Percentiles rank a stretch among this genome's conserved stretches.
Conservation (phyloP, 345 rosid genomes). For the Zanthoxylum bungeanum region DNA sequence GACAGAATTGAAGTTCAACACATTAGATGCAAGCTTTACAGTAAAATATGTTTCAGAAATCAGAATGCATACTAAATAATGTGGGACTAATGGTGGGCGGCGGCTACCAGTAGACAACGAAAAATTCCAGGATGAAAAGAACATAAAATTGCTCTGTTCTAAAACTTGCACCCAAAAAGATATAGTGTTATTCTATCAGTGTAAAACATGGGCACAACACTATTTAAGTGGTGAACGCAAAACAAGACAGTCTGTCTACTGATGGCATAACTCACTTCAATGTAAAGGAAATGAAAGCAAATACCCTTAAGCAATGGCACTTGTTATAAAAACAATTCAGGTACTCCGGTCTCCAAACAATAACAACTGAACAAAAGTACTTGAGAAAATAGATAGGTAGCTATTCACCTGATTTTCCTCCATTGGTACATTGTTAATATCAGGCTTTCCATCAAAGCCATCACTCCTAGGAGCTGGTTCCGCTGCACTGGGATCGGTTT, state of each 20-base stretch:
- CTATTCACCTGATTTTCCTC: conserved; percentile 65
- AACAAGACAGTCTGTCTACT: neutral
- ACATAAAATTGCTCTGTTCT: neutral
- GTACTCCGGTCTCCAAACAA: too few relatives aligned
- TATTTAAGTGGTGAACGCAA: neutral
- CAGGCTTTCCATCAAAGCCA: conserved; percentile 64
- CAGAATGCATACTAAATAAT: neutral
- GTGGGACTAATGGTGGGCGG: neutral
- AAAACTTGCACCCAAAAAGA: neutral
- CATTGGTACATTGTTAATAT: conserved; percentile 69
- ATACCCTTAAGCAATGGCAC: neutral
- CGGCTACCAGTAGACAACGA: neutral
- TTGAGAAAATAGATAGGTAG: neutral
- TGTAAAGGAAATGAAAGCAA: conserved; percentile 1
- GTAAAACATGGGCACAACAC: neutral
- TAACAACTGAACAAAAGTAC: neutral
- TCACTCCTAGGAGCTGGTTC: conserved; percentile 37
- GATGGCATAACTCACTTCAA: neutral
- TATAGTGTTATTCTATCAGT: neutral
- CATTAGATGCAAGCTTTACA: conserved; percentile 11
- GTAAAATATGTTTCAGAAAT: neutral
- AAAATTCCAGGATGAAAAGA: neutral
- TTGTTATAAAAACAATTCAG: neutral
- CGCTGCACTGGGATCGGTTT: conserved; percentile 28
- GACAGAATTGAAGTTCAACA: conserved; percentile 22